phyloP scores from a whole-genome alignment of 1,284 basidiomycete species.

The Ceratobasidium sp. region DNA sequence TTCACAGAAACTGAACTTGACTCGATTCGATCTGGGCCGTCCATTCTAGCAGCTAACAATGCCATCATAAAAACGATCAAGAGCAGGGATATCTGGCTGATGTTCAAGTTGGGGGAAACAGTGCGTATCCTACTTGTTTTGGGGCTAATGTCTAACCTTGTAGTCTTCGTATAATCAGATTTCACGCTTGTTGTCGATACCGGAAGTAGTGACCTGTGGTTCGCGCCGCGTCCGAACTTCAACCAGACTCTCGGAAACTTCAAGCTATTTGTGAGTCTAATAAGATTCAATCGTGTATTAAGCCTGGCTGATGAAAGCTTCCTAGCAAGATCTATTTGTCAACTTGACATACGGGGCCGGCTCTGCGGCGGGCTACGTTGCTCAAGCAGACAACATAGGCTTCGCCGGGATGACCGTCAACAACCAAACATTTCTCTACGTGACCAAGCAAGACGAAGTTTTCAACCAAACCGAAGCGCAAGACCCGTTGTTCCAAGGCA shows the following conservation, averaged over 20 bases:
- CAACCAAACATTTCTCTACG: constrained; percentile 28
- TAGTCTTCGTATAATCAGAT: neutral
- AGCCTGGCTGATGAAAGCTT: neutral
- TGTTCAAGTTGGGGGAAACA: neutral
- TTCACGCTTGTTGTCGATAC: constrained; percentile 29
- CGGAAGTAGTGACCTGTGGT: constrained; percentile 36
- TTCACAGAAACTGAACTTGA: neutral
- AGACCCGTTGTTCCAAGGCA: constrained; percentile 13
- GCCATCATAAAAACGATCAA: neutral
- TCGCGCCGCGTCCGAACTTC: constrained; percentile 23
- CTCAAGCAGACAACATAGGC: constrained; percentile 13
- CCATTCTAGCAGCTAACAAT: neutral
- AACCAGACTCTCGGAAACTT: constrained; percentile 24
- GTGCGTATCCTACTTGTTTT: neutral
- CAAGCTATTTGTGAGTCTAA: constrained; percentile 15
- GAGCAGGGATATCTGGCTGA: constrained; percentile 16
- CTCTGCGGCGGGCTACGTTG: constrained; percentile 8
- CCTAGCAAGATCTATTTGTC: constrained; percentile 1
- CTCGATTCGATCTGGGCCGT: neutral
- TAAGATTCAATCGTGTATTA: neutral
- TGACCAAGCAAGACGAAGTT: neutral
- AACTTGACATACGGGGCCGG: constrained; percentile 36
- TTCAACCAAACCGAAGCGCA: constrained; percentile 9
- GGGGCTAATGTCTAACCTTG: neutral
- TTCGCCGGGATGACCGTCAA: constrained; percentile 33